These are phyloP conservation scores for Venturia pyrina DNA, from an alignment of 2,329 filamentous ascomycete genomes.

Conservation along the genomic window DNA sequence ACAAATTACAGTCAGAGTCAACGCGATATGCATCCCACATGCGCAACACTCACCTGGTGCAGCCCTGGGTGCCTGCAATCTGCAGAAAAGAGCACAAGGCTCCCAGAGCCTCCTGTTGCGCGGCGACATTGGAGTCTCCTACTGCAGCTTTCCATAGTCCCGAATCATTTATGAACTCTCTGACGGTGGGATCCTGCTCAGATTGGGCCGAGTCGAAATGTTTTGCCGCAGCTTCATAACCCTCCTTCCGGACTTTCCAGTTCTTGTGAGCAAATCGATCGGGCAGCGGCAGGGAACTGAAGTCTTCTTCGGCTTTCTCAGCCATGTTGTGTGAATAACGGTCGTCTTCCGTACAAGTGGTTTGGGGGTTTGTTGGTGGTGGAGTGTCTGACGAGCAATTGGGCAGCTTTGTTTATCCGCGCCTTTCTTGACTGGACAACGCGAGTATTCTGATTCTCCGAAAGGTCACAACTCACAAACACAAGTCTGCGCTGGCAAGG, in stretches of 20 bases:
- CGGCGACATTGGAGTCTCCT: conserved; percentile 89
- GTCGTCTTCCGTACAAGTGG: neutral
- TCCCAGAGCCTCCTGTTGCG: conserved; percentile 83
- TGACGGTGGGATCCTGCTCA: conserved; percentile 76
- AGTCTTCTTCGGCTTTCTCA: conserved; percentile 67
- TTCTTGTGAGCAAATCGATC: conserved; percentile 84
- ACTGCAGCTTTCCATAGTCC: conserved; percentile 87
- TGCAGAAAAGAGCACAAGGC: conserved; percentile 89
- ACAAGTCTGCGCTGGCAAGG: neutral
- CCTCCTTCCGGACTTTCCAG: conserved; percentile 95
- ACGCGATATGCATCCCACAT: neutral
- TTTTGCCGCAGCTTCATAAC: conserved; percentile 85
- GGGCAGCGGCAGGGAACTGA: conserved; percentile 63
- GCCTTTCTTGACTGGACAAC: conserved; percentile 3
- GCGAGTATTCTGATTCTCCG: neutral
- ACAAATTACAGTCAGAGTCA: conserved; percentile 12
- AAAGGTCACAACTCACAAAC: neutral
- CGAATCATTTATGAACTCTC: conserved; percentile 77
- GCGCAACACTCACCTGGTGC: conserved; percentile 45
- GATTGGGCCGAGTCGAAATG: conserved; percentile 76
- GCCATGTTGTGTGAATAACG: conserved; percentile 48
- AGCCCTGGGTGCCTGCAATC: conserved; percentile 72
- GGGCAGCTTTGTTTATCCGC: neutral
- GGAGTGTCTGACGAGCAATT: neutral
- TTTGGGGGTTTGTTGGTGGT: neutral